phyloP scores from a whole-genome alignment of 139 green algal species.

The Closterium sp. region DNA sequence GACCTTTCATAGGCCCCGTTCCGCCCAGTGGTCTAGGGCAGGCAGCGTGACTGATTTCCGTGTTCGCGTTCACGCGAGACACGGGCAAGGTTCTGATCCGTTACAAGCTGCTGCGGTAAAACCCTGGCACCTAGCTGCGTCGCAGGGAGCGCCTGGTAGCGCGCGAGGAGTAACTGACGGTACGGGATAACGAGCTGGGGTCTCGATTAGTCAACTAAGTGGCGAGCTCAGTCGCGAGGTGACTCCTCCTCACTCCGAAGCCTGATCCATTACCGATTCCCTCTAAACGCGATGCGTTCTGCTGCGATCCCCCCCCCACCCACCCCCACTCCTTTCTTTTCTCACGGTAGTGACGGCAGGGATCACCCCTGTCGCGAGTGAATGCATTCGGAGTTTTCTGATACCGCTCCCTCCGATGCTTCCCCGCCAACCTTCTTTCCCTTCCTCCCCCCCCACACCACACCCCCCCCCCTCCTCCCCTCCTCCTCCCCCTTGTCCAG shows the following conservation, averaged over 20 bases:
- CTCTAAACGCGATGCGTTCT: too few relatives aligned
- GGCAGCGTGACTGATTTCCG: too few relatives aligned
- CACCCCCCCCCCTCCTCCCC: not conserved
- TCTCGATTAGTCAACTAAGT: not conserved
- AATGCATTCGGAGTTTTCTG: too few relatives aligned
- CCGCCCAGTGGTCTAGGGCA: too few relatives aligned
- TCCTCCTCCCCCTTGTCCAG: too few relatives aligned
- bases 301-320: not conserved
- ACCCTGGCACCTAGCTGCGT: not conserved
- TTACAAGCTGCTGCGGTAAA: not conserved
- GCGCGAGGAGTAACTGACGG: not conserved
- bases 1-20: too few relatives aligned
- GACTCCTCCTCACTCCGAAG: not conserved
- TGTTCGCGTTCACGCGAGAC: not conserved
- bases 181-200: not conserved
- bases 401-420: too few relatives aligned
- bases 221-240: not conserved
- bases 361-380: too few relatives aligned
- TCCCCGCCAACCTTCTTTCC: not conserved
- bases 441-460: not conserved
- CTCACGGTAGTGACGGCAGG: too few relatives aligned
- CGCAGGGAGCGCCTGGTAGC: not conserved
- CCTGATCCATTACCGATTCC: too few relatives aligned
- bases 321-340: too few relatives aligned
- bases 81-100: not conserved